Conservation (phyloP, 768 basidiomycete genomes). For the Podaxis sp. region DNA sequence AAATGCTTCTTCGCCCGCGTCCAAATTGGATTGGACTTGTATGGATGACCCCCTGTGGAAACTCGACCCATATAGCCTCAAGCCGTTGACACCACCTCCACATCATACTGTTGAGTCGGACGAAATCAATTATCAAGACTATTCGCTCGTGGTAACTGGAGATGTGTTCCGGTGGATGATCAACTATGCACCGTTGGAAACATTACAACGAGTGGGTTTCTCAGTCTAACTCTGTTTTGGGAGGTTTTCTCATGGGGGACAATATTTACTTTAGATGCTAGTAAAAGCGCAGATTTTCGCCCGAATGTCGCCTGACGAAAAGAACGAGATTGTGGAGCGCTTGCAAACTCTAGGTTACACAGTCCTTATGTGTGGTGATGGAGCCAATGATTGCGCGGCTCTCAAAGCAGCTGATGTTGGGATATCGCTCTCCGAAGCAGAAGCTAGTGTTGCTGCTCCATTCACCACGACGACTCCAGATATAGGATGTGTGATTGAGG, state of each 20-base stretch:
- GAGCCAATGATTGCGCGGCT: conserved; percentile 98
- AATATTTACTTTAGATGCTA: conserved; percentile 66
- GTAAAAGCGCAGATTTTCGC: conserved; percentile 96
- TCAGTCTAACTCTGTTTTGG: background rate
- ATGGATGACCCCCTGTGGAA: conserved; percentile 85
- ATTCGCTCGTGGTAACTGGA: conserved; percentile 87
- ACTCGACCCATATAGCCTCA: conserved; percentile 85
- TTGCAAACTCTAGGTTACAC: conserved; percentile 92
- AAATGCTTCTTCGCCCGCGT: conserved; percentile 41
- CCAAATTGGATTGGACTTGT: conserved; percentile 85
- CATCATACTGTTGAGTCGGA: conserved; percentile 67
- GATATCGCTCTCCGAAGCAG: conserved; percentile 93
- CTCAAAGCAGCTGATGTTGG: conserved; percentile 98
- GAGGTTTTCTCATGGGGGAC: background rate
- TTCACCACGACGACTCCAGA: conserved; percentile 94
- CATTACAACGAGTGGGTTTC: conserved; percentile 79
- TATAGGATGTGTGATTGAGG: conserved; percentile 92
- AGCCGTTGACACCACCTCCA: conserved; percentile 69
- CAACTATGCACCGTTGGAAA: conserved; percentile 90
- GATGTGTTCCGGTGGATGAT: conserved; percentile 99
- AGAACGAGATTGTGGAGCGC: conserved; percentile 96
- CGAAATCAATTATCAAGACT: conserved; percentile 79
- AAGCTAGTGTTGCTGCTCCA: conserved; percentile 97
- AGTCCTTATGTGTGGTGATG: conserved; percentile 98
- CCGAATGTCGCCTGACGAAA: conserved; percentile 99